Evolutionary conservation across 305 asterid species (phyloP), one percentile per base, ranked within the genome.

Genomic region (Caryopteris hybrid): DNA sequence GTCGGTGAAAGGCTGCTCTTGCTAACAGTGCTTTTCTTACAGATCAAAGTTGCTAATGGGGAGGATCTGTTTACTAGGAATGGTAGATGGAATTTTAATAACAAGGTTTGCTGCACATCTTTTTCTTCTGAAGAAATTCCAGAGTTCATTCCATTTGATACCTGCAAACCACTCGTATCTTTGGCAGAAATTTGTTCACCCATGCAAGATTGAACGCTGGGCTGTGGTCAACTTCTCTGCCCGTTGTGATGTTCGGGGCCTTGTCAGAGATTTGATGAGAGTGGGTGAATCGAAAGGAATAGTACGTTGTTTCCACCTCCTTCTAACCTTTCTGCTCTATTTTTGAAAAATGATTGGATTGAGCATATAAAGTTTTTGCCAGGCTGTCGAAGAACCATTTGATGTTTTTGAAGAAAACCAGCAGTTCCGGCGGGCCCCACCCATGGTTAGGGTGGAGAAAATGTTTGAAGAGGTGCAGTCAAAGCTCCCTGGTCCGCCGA

Each of bases 171-270:
- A 18, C 50, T 61, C 48, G 27, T 65, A 5, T 71, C 54, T 47
- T 69, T 36, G 54, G 20, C 82, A 89, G 94, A 84, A 51, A 83
- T 73, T 87, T 66, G 80, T 63, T 14, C 70, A 83, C 36, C 88
- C 89, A 17, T 62, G 79, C 52, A 75, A 72, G 71, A 74, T 89
- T 31, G 92, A 89, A 71, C 66, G 76, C 20, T 87, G 95, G 96
- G 96, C 89, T 61, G 89, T 87, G 54, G 92, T 82, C 17, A 89
- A 85, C 83, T 89, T 89, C 66, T 85, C 92, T 2, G 75, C 85
- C 42, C 88, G 89, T 38, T 80, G 79, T 64, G 84, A 89, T 23
- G 68, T 74, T 13, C 81, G 68, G 0, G 52, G 59, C 69, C 74
- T 85, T 55, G 54, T 81, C 73, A 69, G 73, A 22, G 92, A 83